Evolutionary conservation across 2,329 filamentous ascomycete species (phyloP).

Genomic region (Fusarium foetens): DNA sequence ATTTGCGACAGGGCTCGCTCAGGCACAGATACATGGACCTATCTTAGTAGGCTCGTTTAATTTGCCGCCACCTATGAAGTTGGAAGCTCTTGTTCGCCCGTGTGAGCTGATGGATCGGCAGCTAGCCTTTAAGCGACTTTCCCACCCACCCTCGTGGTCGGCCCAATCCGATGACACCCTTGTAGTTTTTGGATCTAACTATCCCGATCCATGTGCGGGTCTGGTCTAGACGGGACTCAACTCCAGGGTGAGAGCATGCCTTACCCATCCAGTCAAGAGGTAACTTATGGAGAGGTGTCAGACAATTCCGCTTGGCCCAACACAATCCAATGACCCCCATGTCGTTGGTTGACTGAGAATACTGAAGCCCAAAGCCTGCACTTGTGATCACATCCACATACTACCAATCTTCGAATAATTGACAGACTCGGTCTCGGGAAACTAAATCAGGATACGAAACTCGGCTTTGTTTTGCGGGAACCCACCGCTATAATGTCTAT

Average conservation of each 20-base stretch:
- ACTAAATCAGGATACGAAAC: conserved; percentile 40
- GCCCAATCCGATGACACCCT: conserved; percentile 43
- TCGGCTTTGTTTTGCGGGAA: conserved; percentile 21
- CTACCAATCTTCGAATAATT: background rate
- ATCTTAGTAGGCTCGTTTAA: conserved; percentile 12
- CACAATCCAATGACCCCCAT: conserved; percentile 4
- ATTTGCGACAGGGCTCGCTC: conserved; percentile 24
- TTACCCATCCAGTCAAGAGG: background rate
- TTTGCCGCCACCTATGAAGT: conserved; percentile 25
- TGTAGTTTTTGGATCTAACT: conserved; percentile 41
- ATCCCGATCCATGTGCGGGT: conserved; percentile 43
- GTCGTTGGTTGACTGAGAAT: background rate
- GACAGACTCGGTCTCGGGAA: background rate
- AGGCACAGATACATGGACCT: conserved; percentile 8
- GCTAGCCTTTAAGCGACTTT: conserved; percentile 40
- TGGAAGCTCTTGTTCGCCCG: conserved; percentile 28
- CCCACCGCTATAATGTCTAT: conserved; percentile 23
- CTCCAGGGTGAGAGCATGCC: conserved; percentile 3
- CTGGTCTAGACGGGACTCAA: conserved; percentile 15
- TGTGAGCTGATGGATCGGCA: conserved; percentile 43
- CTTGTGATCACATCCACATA: background rate
- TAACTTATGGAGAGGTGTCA: conserved; percentile 1
- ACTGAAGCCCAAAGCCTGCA: background rate
- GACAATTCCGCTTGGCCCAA: conserved; percentile 24
- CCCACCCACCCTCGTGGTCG: conserved; percentile 37